Percentiles rank a stretch among this genome's conserved stretches.
Evolutionary conservation across 257 asterid species (phyloP).

Genomic region (Mentha longifolia): DNA sequence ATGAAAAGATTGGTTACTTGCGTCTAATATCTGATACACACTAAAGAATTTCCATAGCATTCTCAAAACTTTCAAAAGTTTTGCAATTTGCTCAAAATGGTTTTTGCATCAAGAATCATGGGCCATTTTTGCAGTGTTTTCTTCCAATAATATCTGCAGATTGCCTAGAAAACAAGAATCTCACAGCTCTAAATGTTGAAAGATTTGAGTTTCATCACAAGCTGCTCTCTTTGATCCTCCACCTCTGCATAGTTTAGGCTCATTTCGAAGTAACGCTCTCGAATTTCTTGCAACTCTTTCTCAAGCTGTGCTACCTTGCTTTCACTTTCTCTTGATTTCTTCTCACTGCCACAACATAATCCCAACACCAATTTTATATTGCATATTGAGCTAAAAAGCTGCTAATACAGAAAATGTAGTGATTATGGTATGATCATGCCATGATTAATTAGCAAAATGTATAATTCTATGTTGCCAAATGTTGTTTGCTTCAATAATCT

Average conservation of each 20-base stretch:
- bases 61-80: background rate
- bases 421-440: background rate
- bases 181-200: slow-evolving; percentile 21
- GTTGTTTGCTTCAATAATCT: background rate
- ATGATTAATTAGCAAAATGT: background rate
- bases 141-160: background rate
- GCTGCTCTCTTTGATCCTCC: slow-evolving; percentile 52
- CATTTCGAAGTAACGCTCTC: slow-evolving; percentile 50
- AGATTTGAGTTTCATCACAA: slow-evolving; percentile 50
- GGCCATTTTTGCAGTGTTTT: background rate
- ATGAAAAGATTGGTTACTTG: background rate
- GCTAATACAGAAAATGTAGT: too few relatives aligned
- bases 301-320: slow-evolving; percentile 37
- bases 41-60: background rate
- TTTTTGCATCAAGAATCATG: background rate
- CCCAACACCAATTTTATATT: slow-evolving; percentile 9
- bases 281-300: slow-evolving; percentile 49
- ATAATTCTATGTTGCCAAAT: background rate
- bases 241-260: slow-evolving; percentile 57
- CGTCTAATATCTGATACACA: background rate
- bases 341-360: slow-evolving; percentile 14
- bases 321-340: slow-evolving; percentile 2
- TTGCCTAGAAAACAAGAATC: slow-evolving; percentile 3
- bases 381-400: background rate
- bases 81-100: background rate